Evolutionary conservation across 768 basidiomycete species (phyloP), one percentile per base, ranked within the genome.

Genomic region (Sporobolomyces phaffii): DNA sequence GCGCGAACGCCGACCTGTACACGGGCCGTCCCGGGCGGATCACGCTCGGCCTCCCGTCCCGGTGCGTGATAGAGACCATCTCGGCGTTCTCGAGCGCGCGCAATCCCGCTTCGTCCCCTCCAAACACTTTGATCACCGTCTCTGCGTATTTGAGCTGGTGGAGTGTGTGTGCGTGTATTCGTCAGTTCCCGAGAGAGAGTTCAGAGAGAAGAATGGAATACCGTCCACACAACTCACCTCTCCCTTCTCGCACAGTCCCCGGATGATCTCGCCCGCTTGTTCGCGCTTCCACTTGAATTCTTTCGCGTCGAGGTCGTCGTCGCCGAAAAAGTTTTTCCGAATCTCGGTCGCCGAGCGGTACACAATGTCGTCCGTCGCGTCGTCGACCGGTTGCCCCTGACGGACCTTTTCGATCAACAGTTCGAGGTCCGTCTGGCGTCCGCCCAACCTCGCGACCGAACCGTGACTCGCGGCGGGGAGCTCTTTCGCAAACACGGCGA

Each of bases 1-100:
- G 82, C 72, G 89, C 82, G 76, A 96, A 99, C 7, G 90, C 90
- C 74, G 84, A 87, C 78, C 83, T 83, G 75, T 89, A 88, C 0
- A 98, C 85, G 0, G 96, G 96, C 77, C 88, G 92, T 33, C 96
- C 96, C 2, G 96, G 90, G 49, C 84, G 82, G 72, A 98, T 88
- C 3, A 81, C 82, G 2, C 90, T 86, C 1, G 93, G 89, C 20
- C 90, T 86, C 34, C 91, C 89, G 67, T 94, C 85, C 24, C 81
- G 77, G 9, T 88, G 90, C 10, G 82, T 82, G 50, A 99, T 87
- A 1, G 86, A 80, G 66, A 99, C 90, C 56, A 98, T 68, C 49
- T 78, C 93, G 8, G 87, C 86, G 67, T 90, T 87, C 75, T 97
- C 94, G 85, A 98, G 86, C 33, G 82, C 84, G 67, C 90, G 83